Percentiles rank a stretch among this genome's conserved stretches.
Evolutionary conservation across 1,284 basidiomycete genomes (phyloP).

Genomic region (Trichosporon ovoides): DNA sequence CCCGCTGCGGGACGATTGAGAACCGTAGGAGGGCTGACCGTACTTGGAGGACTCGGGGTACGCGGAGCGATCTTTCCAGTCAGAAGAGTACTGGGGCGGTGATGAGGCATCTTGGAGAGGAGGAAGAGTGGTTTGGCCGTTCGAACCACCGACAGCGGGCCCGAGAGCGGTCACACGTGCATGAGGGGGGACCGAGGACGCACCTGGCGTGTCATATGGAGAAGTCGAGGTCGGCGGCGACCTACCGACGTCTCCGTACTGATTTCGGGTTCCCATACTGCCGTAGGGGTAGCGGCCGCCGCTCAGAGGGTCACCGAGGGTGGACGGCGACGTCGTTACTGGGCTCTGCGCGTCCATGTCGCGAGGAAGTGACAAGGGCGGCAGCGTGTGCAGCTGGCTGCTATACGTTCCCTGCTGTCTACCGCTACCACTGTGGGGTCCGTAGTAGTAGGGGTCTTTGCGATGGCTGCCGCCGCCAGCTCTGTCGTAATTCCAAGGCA

Average conservation of each 20-base stretch:
- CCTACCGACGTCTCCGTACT: slow-evolving; percentile 10
- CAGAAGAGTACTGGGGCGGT: slow-evolving; percentile 1
- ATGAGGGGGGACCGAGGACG: slow-evolving; percentile 10
- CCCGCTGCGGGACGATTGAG: slow-evolving; percentile 6
- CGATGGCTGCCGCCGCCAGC: background rate
- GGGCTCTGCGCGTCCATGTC: slow-evolving; percentile 11
- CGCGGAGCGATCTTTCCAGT: slow-evolving; percentile 14
- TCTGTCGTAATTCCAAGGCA: slow-evolving; percentile 10
- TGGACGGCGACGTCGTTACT: background rate
- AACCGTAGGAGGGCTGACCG: background rate
- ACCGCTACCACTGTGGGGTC: background rate
- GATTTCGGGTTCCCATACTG: slow-evolving; percentile 2
- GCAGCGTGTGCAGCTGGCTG: background rate
- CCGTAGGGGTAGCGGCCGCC: slow-evolving; percentile 4
- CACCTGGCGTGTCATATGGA: slow-evolving; percentile 15
- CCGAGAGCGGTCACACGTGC: background rate
- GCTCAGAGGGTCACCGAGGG: background rate
- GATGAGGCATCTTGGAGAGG: slow-evolving; percentile 15
- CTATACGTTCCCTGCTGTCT: background rate
- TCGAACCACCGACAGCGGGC: background rate
- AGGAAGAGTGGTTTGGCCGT: slow-evolving; percentile 10
- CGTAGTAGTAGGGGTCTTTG: slow-evolving; percentile 10
- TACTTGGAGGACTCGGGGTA: slow-evolving; percentile 12
- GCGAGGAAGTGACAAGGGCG: slow-evolving; percentile 3
- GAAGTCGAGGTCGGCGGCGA: slow-evolving; percentile 14